These are phyloP conservation scores for Cladobotryum mycophilum DNA, from an alignment of 2,329 filamentous ascomycete species.

Conservation along the genomic window DNA sequence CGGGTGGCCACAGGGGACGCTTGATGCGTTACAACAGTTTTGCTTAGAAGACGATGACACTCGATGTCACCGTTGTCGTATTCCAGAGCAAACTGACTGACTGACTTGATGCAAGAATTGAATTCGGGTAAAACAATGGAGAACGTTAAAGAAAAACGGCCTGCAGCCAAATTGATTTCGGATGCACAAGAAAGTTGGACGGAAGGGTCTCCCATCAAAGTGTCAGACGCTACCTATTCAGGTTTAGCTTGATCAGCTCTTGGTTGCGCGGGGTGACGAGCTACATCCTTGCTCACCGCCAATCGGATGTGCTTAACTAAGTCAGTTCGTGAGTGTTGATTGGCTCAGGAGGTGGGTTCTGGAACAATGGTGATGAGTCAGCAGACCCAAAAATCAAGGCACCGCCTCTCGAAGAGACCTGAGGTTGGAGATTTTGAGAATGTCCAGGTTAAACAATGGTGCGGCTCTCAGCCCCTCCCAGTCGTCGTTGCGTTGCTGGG, in stretches of 20 bases:
- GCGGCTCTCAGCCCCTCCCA: neutral
- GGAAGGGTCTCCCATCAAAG: neutral
- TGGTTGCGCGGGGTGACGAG: constrained; percentile 18
- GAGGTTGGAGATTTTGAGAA: too few relatives aligned
- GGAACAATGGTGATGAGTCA: constrained; percentile 14
- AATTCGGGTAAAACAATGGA: neutral
- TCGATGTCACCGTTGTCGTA: too few relatives aligned
- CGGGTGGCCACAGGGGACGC: too few relatives aligned
- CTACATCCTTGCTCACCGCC: constrained; percentile 8
- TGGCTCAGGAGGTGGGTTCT: neutral
- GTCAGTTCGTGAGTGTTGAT: neutral
- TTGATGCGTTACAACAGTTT: too few relatives aligned
- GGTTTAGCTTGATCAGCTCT: constrained; percentile 1
- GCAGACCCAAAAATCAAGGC: neutral
- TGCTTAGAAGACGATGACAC: too few relatives aligned
- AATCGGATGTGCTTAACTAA: constrained; percentile 1
- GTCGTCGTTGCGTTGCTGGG: neutral
- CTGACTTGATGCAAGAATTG: too few relatives aligned
- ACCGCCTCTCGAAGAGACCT: constrained; percentile 2
- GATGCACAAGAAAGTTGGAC: neutral
- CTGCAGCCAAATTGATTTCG: neutral
- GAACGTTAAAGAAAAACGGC: neutral
- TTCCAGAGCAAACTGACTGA: too few relatives aligned
- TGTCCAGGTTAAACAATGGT: too few relatives aligned
- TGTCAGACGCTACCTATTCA: too few relatives aligned